Percentiles rank a stretch among this genome's conserved stretches.
phyloP scores from a whole-genome alignment of 192 early-diverging fungal genomes.

The Gryganskiella cystojenkinii region DNA sequence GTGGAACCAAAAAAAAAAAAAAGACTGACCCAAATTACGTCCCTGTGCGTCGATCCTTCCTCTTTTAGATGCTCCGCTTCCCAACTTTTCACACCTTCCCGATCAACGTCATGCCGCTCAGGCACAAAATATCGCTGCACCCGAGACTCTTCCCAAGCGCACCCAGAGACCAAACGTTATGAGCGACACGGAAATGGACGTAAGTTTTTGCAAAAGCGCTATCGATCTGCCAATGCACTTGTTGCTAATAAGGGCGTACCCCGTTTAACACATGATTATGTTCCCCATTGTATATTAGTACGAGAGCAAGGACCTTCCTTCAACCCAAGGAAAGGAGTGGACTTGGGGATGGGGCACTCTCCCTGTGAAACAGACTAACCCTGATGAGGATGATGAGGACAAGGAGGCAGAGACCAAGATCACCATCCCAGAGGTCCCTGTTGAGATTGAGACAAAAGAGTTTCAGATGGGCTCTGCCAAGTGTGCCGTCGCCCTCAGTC shows the following conservation, averaged over 20 bases:
- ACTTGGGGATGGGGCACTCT: constrained; percentile 81
- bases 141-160: constrained; percentile 14
- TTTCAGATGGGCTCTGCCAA: constrained; percentile 48
- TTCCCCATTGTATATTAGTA: constrained; percentile 22
- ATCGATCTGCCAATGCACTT: too few relatives aligned
- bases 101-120: constrained; percentile 23
- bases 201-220: background rate
- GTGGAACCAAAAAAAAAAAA: background rate
- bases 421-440: constrained; percentile 26
- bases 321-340: constrained; percentile 60
- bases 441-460: constrained; percentile 48
- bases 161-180: constrained; percentile 50
- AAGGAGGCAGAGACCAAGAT: constrained; percentile 15
- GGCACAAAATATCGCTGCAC: constrained; percentile 11
- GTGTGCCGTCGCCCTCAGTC: constrained; percentile 67
- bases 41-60: background rate
- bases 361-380: constrained; percentile 63
- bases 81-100: background rate
- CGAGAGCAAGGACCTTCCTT: constrained; percentile 21
- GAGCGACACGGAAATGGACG: constrained; percentile 74
- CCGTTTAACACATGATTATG: too few relatives aligned
- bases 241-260: too few relatives aligned
- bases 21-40: background rate
- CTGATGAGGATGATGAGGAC: constrained; percentile 39
- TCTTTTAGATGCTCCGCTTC: constrained; percentile 10